Evolutionary conservation across 2,329 filamentous ascomycete genomes (phyloP), one percentile per base, ranked within the genome.

Genomic region (Monilinia fructigena): DNA sequence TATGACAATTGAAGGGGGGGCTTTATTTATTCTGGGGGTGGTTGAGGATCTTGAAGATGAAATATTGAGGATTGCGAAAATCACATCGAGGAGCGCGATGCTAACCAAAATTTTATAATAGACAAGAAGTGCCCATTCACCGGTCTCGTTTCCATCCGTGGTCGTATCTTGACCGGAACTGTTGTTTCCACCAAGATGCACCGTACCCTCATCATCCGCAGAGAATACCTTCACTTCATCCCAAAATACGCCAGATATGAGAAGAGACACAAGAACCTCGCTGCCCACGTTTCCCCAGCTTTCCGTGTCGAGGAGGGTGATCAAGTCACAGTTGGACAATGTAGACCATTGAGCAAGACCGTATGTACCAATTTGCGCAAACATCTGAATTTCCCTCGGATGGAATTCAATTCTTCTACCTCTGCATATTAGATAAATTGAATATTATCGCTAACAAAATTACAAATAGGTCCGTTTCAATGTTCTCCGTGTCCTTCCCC

Each of bases 51-150:
- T 14, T 20, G 16, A 55, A 38, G 47, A 26, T 10, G 20, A 59
- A 55, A 55, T 55, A 45, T 18, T 23, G 38, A 23, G 48, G 38
- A 31, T 50, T 54, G 53, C 61, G 60, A 68, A 45, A 38, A 56
- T 35, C 11, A 38, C 50, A 48, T 55, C 31, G 38, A 56, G 65
- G 40, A 31, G 40, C 31, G 54, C 53, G 31, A 68, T 72, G 68
- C 72, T 75, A 66, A 75, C 65, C 55, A 65, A 65, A 47, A 40
- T 35, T 55, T 38, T 56, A 42, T 60, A 26, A 78, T 79, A 97
- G 95, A 99, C 90, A 99, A 99, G 92, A 99, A 99, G 89, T 99
- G 95, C 91, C 95, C 95, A 76, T 99, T 99, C 90, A 97, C 93
- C 77, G 96, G 96, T 82, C 87, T 94, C 82, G 93, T 99, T 82